Evolutionary conservation across 169 alveolate species (phyloP), one percentile per base, ranked within the genome.

Genomic region (Toxoplasma gondii): DNA sequence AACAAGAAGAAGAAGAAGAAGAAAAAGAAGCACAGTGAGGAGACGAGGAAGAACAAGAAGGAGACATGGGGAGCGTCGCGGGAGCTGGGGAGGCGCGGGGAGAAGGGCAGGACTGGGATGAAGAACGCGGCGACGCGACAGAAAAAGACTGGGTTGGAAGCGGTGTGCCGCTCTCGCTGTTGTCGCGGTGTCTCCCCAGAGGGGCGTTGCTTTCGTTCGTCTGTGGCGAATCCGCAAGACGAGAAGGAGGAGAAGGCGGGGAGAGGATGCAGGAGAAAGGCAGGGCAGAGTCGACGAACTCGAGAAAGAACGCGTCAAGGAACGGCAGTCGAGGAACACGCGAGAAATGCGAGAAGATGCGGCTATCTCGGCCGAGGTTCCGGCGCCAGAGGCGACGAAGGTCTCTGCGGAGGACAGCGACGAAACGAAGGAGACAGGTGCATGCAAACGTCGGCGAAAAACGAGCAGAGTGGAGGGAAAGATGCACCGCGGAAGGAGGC

Each of bases 291-390:
- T 93, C 83, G 78, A 93, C 93, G 38, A 88, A 87, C 27, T 53
- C 27, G 69, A 93, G 45, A 1, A 93, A 43, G 5, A 34, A 49
- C n/a, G 74, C 93, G 87, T 87, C 95, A 19, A 93, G 93, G 74
- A 93, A 93, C 1, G 95, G 95, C 24, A 88, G 54, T 38, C 95
- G 95, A 27, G 93, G 88, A 84, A 45, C 67, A 17, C 95, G 90
- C 24, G 93, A 44, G 34, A 82, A 36, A 24, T 82, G 90, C 38
- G 44, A 82, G 29, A 22, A 38, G 34, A 49, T 34, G 67, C 96
- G 96, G 45, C 82, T 31, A 88, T 93, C 96, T 31, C 96, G 81
- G 80, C 96, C 96, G 91, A 93, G 41, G 92, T 93, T 93, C 16
- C 94, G 93, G 34, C 45, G 39, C 96, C 96, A 93, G 38, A 93